Evolutionary conservation across 163 green algal genomes (phyloP).

Genomic region (Scenedesmus sp.): DNA sequence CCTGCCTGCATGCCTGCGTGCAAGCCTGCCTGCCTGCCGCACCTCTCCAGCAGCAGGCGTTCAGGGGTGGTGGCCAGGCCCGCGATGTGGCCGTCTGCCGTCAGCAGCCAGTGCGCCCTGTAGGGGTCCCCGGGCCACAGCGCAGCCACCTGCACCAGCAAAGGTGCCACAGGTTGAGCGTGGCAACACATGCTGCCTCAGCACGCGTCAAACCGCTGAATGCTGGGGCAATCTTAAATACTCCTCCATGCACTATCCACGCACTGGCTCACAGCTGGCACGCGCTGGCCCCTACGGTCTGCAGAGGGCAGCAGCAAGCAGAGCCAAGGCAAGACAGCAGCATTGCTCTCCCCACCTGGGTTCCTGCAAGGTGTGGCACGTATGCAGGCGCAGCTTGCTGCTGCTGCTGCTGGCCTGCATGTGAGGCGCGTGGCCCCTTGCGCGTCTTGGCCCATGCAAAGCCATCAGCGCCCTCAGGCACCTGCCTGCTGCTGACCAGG

Average conservation of each 20-base stretch:
- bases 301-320: background rate
- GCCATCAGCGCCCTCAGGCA: constrained; percentile 29
- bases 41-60: constrained; percentile 27
- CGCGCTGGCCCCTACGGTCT: background rate
- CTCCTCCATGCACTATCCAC: background rate
- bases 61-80: constrained; percentile 4
- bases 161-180: background rate
- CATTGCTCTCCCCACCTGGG: background rate
- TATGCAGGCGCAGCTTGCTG: background rate
- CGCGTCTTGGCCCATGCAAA: constrained; percentile 22
- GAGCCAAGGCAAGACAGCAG: background rate
- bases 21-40: background rate
- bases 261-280: background rate
- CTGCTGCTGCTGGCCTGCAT: constrained; percentile 13
- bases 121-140: constrained; percentile 22
- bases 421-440: background rate
- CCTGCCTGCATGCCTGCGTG: no score
- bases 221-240: background rate
- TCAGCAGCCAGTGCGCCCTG: constrained; percentile 3
- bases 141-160: background rate
- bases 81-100: constrained; percentile 8
- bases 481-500: constrained; percentile 7
- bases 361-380: constrained; percentile 10
- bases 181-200: background rate
- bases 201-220: no score